phyloP scores from a whole-genome alignment of 352 stramenopile species.

The Aphanomyces stellatus region DNA sequence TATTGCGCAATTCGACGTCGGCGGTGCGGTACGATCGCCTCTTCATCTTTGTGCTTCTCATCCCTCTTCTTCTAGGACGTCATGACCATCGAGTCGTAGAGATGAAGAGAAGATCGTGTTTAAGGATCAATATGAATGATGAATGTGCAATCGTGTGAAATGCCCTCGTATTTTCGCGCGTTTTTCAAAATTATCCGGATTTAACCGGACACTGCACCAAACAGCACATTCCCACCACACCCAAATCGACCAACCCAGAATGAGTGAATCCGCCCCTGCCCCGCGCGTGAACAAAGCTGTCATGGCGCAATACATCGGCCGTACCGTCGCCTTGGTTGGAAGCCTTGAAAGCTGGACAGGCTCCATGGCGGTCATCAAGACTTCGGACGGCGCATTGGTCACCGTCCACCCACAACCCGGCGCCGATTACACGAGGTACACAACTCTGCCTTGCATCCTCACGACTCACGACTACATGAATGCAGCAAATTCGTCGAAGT shows the following conservation, averaged over 20 bases:
- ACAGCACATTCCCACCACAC: neutral
- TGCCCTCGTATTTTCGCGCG: neutral
- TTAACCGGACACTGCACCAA: conserved; percentile 1
- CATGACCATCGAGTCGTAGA: conserved; percentile 58
- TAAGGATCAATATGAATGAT: no score
- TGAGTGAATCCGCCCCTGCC: conserved; percentile 26
- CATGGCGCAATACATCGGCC: conserved; percentile 47
- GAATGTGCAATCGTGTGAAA: no score
- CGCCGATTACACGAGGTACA: conserved; percentile 62
- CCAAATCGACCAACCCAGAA: neutral
- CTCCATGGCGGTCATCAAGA: conserved; percentile 58
- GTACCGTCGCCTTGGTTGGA: conserved; percentile 68
- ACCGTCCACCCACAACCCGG: conserved; percentile 65
- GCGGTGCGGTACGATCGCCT: conserved; percentile 31
- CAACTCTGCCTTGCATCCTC: no score
- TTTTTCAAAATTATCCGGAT: conserved; percentile 3
- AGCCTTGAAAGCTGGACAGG: conserved; percentile 64
- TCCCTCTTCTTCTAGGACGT: conserved; percentile 35
- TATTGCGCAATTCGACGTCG: conserved; percentile 66
- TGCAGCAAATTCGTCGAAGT: conserved; percentile 76
- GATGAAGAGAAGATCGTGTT: neutral
- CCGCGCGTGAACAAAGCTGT: conserved; percentile 79
- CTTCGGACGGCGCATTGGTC: conserved; percentile 69
- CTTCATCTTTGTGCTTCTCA: neutral
- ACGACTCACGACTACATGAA: no score